Conservation (phyloP, 768 basidiomycete genomes). For the Pleurotus salmoneostramineus region DNA sequence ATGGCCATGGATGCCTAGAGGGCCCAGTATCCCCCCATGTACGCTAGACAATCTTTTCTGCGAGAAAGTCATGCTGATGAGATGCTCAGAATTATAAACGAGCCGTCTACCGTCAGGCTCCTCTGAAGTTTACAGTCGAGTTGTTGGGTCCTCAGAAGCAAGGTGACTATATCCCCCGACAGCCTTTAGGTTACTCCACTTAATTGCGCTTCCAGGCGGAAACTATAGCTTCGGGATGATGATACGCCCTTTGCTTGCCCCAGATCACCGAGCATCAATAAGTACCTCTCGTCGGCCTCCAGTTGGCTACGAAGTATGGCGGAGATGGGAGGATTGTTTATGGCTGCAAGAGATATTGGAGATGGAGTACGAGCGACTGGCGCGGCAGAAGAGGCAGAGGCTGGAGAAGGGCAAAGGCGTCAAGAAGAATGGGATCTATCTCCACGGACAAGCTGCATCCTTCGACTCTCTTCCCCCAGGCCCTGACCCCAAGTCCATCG, state of each 20-base stretch:
- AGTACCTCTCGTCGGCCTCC: constrained; percentile 21
- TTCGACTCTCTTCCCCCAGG: constrained; percentile 85
- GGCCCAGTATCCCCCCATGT: constrained; percentile 22
- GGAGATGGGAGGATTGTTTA: constrained; percentile 81
- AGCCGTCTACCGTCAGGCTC: constrained; percentile 57
- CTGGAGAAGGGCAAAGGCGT: constrained; percentile 72
- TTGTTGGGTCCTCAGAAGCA: constrained; percentile 56
- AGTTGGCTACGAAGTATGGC: constrained; percentile 68
- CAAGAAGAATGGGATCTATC: constrained; percentile 68
- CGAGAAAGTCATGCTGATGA: background rate
- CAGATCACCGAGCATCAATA: constrained; percentile 25
- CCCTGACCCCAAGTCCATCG: constrained; percentile 72
- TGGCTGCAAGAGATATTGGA: constrained; percentile 72
- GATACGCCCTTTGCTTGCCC: constrained; percentile 42
- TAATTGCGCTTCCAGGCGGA: constrained; percentile 33
- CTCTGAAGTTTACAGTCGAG: constrained; percentile 55
- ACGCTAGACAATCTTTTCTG: constrained; percentile 4
- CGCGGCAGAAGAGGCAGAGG: constrained; percentile 64
- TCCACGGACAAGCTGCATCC: constrained; percentile 71
- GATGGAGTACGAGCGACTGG: constrained; percentile 55
- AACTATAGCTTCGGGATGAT: constrained; percentile 61
- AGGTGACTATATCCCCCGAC: constrained; percentile 26
- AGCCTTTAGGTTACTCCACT: constrained; percentile 4
- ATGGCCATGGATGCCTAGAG: constrained; percentile 10
- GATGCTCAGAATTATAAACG: constrained; percentile 50